Base-by-base conservation (phyloP, 345 rosid genomes). In the Firmiana major region DNA sequence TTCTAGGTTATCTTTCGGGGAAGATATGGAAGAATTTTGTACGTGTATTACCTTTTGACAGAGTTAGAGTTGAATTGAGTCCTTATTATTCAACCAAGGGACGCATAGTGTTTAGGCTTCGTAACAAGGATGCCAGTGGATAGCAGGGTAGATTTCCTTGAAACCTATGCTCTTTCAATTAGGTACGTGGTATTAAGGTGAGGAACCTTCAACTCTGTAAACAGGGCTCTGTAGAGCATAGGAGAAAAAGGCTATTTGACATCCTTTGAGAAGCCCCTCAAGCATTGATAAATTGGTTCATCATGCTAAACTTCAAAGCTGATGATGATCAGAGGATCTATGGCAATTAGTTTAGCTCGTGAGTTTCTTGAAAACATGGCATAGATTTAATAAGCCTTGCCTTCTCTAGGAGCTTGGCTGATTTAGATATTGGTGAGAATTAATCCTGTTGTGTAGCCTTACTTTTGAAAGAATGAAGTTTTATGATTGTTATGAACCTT, bases 1-100 rank as follows among this genome's bases (percentile, higher is more conserved):
- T 95, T 71, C 87, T 95, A 19, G 99, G 98, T 19, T 93, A 95
- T 48, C 87, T 90, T 62, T 93, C 98, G n/a, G 99, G 99, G 36
- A 93, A 88, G 87, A 95, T 95, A 15, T 80, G 98, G 80, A 88
- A 92, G 87, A 95, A 92, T n/a, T 90, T 88, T 77, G 89, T 93
- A 1, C 81, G 97, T 31, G 92, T 95, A 28, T 81, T 95, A 72
- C 99, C 99, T 1, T 98, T 98, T 0, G 99, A 93, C 71, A 92
- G 90, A 80, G 99, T 95, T 3, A 89, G 78, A 77, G 91, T 93
- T n/a, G n/a, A n/a, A n/a, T n/a, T n/a, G n/a, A n/a, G 97, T 85
- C 89, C 93, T 13, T 95, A 93, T 78, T 98, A 93, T 85, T 82
- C 91, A 0, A 85, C 93, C 4, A 87, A 92, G 69, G 99, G 97